phyloP scores from a whole-genome alignment of 2,329 filamentous ascomycete genomes.

The Didymella sp. region DNA sequence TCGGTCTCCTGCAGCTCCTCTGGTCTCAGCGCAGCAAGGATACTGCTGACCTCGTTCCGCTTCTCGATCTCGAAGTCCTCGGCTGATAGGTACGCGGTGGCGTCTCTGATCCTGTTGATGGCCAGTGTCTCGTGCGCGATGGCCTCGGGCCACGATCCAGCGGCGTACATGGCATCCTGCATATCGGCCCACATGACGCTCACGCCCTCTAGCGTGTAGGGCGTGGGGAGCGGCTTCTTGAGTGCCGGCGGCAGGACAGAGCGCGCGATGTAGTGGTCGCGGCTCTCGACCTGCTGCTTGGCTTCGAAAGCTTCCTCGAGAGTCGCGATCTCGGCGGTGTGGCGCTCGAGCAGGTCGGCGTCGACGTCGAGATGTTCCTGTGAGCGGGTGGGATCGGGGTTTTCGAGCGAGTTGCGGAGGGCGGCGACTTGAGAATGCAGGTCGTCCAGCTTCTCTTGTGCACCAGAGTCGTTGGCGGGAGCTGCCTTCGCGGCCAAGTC shows the following conservation, averaged over 20 bases:
- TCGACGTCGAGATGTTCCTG: slow-evolving; percentile 21
- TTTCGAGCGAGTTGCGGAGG: slow-evolving; percentile 23
- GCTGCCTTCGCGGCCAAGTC: slow-evolving; percentile 23
- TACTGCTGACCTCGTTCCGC: slow-evolving; percentile 23
- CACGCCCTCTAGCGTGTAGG: slow-evolving; percentile 38
- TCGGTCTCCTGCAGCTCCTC: slow-evolving; percentile 3
- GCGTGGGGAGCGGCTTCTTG: slow-evolving; percentile 27
- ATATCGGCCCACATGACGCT: slow-evolving; percentile 46
- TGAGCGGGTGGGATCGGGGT: slow-evolving; percentile 24
- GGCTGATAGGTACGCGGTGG: slow-evolving; percentile 24
- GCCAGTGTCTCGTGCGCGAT: slow-evolving; percentile 34
- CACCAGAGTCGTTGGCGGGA: slow-evolving; percentile 31
- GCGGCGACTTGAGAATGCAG: slow-evolving; percentile 22
- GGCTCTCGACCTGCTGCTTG: slow-evolving; percentile 23
- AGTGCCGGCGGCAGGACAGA: slow-evolving; percentile 33
- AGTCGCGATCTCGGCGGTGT: slow-evolving; percentile 22
- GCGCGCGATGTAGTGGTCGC: slow-evolving; percentile 33
- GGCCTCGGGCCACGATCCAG: slow-evolving; percentile 28
- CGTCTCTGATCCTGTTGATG: slow-evolving; percentile 21
- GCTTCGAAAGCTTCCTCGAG: slow-evolving; percentile 37
- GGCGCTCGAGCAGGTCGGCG: slow-evolving; percentile 19
- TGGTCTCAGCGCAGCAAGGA: slow-evolving; percentile 23
- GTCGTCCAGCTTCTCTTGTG: slow-evolving; percentile 26
- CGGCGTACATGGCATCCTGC: slow-evolving; percentile 40
- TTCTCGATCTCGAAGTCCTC: slow-evolving; percentile 33